A percentile compares a stretch with the other conserved stretches of the same genome.
Evolutionary conservation across 2,329 filamentous ascomycete species (phyloP).

Genomic region (Lasiodiplodia sp.): DNA sequence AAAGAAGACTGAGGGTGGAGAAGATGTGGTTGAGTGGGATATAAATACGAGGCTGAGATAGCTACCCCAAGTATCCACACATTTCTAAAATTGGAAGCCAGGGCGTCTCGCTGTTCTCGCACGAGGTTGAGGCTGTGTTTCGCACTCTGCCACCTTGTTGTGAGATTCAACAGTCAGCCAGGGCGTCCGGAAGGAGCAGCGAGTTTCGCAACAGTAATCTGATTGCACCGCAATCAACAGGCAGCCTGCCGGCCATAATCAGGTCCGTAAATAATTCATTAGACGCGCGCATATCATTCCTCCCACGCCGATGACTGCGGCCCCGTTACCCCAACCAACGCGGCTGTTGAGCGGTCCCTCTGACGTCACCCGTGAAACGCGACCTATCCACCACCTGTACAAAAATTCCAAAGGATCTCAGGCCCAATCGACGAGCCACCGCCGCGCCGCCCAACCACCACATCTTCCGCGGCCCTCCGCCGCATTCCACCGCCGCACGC

Average conservation of each 20-base stretch:
- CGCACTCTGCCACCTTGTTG: not conserved
- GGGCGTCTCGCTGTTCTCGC: not conserved
- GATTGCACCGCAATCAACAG: not conserved
- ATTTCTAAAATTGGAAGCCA: not conserved
- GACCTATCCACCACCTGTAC: not conserved
- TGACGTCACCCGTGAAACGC: not conserved
- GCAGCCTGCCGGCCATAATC: not conserved
- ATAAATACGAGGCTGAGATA: not conserved
- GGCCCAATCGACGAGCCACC: too few relatives aligned
- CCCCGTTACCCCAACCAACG: not conserved
- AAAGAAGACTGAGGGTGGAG: too few relatives aligned
- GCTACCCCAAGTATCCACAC: too few relatives aligned
- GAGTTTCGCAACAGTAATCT: not conserved
- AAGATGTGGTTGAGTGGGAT: not conserved
- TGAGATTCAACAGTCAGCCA: not conserved
- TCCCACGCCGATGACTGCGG: not conserved
- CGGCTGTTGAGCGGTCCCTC: not conserved
- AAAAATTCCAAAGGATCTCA: too few relatives aligned
- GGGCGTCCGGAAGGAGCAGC: not conserved
- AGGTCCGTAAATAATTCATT: not conserved
- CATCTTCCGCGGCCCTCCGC: not conserved
- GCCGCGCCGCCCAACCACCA: not conserved
- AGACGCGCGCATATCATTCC: not conserved
- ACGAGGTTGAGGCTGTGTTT: not conserved
- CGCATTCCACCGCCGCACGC: not conserved